Percentiles rank a stretch among this genome's conserved stretches.
phyloP scores from a whole-genome alignment of 805 yeast species.

The Candida anglica region DNA sequence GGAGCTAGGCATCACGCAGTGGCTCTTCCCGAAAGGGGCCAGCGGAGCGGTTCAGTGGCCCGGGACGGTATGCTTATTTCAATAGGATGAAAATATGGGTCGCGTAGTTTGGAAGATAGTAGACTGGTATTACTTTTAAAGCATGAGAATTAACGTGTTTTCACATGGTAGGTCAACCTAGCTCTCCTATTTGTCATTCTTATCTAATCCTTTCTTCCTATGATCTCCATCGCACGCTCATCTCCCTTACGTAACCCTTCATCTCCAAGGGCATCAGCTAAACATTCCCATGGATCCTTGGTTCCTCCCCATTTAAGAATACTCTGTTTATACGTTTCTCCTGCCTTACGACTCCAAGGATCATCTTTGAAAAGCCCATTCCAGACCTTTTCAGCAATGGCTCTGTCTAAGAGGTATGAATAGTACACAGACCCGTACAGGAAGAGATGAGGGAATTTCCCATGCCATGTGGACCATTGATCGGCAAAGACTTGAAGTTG shows the following conservation, averaged over 20 bases:
- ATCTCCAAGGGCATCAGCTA: slow-evolving; percentile 72
- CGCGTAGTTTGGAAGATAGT: no score
- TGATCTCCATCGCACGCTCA: slow-evolving; percentile 57
- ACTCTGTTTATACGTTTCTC: slow-evolving; percentile 64
- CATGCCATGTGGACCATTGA: slow-evolving; percentile 79
- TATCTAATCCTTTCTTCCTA: slow-evolving; percentile 12
- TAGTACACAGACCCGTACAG: slow-evolving; percentile 95
- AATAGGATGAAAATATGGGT: no score
- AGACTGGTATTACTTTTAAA: no score
- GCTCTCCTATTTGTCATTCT: no score
- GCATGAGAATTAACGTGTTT: no score
- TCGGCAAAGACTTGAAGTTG: slow-evolving; percentile 63
- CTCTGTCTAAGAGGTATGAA: slow-evolving; percentile 86
- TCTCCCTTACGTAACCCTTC: slow-evolving; percentile 65
- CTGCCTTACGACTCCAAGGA: slow-evolving; percentile 71
- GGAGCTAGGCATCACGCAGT: no score
- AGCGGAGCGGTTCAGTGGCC: no score
- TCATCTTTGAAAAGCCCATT: slow-evolving; percentile 61
- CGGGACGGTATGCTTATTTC: no score
- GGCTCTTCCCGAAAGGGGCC: no score
- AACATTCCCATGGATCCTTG: slow-evolving; percentile 80
- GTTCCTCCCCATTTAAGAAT: slow-evolving; percentile 94
- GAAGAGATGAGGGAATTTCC: slow-evolving; percentile 87
- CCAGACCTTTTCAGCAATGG: slow-evolving; percentile 88
- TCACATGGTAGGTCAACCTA: no score